Evolutionary conservation across 106 monocot genomes (phyloP).

Genomic region (Xerophyta viscosa): DNA sequence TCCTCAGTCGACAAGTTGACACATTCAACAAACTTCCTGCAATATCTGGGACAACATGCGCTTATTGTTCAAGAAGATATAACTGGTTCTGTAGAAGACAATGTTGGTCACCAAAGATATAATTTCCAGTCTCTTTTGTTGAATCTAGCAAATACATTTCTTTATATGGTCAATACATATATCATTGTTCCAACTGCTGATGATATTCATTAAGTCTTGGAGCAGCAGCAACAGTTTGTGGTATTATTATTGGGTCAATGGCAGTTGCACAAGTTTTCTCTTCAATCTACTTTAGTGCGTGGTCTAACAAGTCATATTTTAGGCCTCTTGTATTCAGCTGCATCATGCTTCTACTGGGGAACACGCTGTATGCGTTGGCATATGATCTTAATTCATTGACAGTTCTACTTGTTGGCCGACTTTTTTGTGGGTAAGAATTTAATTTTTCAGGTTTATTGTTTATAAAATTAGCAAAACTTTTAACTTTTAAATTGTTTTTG

Average conservation of each 20-base stretch:
- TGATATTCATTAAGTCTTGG: slow-evolving; percentile 54
- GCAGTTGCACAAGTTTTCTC: slow-evolving; percentile 65
- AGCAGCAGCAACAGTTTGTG: slow-evolving; percentile 70
- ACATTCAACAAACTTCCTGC: slow-evolving; percentile 53
- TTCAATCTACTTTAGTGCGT: slow-evolving; percentile 66
- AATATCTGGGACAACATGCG: slow-evolving; percentile 54
- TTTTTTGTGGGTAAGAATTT: slow-evolving; percentile 55
- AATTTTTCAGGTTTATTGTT: not conserved
- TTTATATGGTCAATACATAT: slow-evolving; percentile 71
- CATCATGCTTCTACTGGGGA: slow-evolving; percentile 50
- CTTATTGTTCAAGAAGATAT: slow-evolving; percentile 54
- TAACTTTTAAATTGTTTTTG: too few relatives aligned
- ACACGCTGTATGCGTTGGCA: slow-evolving; percentile 54
- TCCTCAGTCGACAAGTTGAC: slow-evolving; percentile 49
- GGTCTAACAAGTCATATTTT: slow-evolving; percentile 70
- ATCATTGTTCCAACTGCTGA: slow-evolving; percentile 74
- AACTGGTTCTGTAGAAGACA: slow-evolving; percentile 19
- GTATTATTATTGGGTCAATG: slow-evolving; percentile 69
- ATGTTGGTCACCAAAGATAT: slow-evolving; percentile 30
- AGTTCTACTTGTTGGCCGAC: slow-evolving; percentile 50
- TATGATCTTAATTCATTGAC: slow-evolving; percentile 48
- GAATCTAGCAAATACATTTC: slow-evolving; percentile 60
- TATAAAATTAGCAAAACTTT: not conserved
- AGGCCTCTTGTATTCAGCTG: slow-evolving; percentile 67
- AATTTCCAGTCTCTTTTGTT: slow-evolving; percentile 59